phyloP scores from a whole-genome alignment of 176 grass and related monocot genomes.

The Tillandsia fasciculata region DNA sequence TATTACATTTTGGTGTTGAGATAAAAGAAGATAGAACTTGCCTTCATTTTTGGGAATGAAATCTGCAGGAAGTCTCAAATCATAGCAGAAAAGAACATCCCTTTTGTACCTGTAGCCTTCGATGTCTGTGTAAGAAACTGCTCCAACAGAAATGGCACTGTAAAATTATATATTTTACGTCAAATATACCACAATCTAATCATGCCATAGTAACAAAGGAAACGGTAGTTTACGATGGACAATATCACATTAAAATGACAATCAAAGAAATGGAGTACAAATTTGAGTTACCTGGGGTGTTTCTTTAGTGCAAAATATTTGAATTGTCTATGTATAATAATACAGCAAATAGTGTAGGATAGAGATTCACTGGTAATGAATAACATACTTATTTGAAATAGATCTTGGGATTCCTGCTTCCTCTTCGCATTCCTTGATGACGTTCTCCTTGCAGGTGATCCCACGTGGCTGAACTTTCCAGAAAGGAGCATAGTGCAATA shows the following conservation, averaged over 20 bases:
- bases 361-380: neutral
- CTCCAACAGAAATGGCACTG: slow-evolving; percentile 67
- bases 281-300: too few relatives aligned
- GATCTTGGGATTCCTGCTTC: slow-evolving; percentile 89
- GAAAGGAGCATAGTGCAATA: slow-evolving; percentile 1
- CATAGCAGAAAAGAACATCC: slow-evolving; percentile 95
- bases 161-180: slow-evolving; percentile 16
- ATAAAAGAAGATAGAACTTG: slow-evolving; percentile 20
- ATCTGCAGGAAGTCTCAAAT: slow-evolving; percentile 62
- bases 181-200: neutral
- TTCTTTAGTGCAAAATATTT: too few relatives aligned
- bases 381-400: slow-evolving; percentile 54
- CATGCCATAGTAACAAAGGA: neutral
- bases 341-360: neutral
- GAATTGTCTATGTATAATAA: neutral
- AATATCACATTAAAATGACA: slow-evolving; percentile 2
- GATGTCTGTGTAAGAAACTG: slow-evolving; percentile 70
- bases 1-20: neutral
- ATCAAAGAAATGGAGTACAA: neutral
- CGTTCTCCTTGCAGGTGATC: slow-evolving; percentile 79
- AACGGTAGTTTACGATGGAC: neutral
- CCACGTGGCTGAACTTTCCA: slow-evolving; percentile 53
- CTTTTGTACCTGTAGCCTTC: slow-evolving; percentile 82
- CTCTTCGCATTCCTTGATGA: slow-evolving; percentile 92
- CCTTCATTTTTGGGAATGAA: slow-evolving; percentile 87